Evolutionary conservation across 805 yeast species (phyloP).

Genomic region (Metschnikowia amazonensis): DNA sequence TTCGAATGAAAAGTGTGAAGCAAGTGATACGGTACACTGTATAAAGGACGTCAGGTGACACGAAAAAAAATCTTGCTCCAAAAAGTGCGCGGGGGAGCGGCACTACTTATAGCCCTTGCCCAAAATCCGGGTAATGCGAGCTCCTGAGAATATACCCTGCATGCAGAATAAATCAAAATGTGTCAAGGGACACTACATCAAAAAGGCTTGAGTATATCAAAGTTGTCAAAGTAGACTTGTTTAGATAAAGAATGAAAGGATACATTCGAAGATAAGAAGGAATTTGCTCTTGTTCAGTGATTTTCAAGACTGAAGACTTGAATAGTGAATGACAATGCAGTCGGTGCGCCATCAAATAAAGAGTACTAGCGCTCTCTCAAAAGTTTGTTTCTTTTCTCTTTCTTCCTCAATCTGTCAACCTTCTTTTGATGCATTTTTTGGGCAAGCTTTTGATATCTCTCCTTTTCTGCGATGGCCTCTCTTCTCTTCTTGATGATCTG

Average conservation of each 20-base stretch:
- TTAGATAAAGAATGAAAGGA: background rate
- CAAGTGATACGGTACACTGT: constrained; percentile 11
- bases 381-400: constrained; percentile 92
- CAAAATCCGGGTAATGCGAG: constrained; percentile 22
- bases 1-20: constrained; percentile 7
- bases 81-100: constrained; percentile 16
- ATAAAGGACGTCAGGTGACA: constrained; percentile 17
- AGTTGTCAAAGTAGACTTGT: too few relatives aligned
- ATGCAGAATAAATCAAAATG: background rate
- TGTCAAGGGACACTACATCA: background rate
- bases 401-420: constrained; percentile 83
- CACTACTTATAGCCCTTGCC: constrained; percentile 23
- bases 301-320: background rate
- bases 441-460: constrained; percentile 79
- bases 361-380: constrained; percentile 72
- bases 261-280: background rate
- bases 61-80: constrained; percentile 7
- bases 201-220: background rate
- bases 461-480: constrained; percentile 81
- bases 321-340: background rate
- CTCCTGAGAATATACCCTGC: background rate
- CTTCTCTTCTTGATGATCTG: constrained; percentile 66
- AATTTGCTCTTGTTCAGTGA: background rate
- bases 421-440: constrained; percentile 87
- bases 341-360: background rate